Evolutionary conservation across 1,284 basidiomycete genomes (phyloP), one percentile per base, ranked within the genome.

Genomic region (Trametes sp.): DNA sequence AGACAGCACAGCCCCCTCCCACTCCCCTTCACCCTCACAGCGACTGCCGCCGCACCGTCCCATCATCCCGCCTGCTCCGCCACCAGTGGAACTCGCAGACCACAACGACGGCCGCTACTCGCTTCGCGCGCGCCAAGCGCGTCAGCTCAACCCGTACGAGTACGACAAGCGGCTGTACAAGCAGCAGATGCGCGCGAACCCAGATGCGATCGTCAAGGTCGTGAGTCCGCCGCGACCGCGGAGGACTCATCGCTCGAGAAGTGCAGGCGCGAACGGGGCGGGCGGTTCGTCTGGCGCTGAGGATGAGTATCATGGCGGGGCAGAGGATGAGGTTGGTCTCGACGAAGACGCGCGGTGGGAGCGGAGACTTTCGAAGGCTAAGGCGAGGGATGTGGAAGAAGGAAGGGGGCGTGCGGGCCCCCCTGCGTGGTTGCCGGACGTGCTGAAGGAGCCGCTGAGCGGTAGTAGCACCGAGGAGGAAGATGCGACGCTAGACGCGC

Each of bases 181-280:
- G 50, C 66, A 55, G 9, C 66, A 68, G 57, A 66, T 73, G 67
- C 67, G 69, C n/a, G 45, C 60, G 5, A 70, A 67, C 53, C 74
- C 73, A 0, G 74, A 73, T 0, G 74, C 74, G 2, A 69, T 74
- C 31, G 69, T 75, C 14, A 70, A 70, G 35, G 50, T 70, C 14
- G 59, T 64, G 13, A 70, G 64, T 45, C 70, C 69, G 1, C 60
- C 59, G 11, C 62, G 68, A 2, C 46, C 50, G 3, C 44, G 57
- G 1, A 24, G 66, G 35, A 55, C 60, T 11, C 67, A 68, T 14
- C 63, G 66, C 10, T 65, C 65, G 11, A 56, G 45, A 16, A 63
- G 54, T 21, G 54, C 59, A 1, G 45, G 35, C 8, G 33, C 55
- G 7, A 36, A 49, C 10, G 58, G 59, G 2, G 41, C 16, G 42